These are phyloP conservation scores for Neostapfia colusana DNA, from an alignment of 176 grass and related monocot species.

Conservation along the genomic window DNA sequence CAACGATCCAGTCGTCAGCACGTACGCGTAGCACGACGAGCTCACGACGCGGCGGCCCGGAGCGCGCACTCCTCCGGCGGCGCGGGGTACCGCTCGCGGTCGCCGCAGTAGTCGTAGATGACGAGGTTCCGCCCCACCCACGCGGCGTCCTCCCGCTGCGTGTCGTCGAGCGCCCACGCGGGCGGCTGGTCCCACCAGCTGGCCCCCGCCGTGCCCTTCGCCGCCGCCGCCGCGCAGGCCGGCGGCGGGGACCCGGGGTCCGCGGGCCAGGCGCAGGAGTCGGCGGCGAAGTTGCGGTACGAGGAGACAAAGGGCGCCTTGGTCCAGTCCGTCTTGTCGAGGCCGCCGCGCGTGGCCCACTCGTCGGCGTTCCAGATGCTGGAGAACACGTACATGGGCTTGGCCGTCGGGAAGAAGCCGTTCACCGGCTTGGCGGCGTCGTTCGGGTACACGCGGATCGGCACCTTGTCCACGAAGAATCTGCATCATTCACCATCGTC, in stretches of 20 bases:
- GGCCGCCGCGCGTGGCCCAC: conserved; percentile 86
- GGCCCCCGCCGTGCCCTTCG: not conserved
- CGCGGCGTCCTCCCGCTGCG: conserved; percentile 57
- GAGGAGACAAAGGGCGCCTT: conserved; percentile 81
- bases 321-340: conserved; percentile 95
- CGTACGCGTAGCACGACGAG: not conserved
- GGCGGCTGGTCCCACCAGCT: conserved; percentile 94
- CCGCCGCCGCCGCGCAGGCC: conserved; percentile 48
- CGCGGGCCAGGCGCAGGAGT: conserved; percentile 66
- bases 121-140: conserved; percentile 81
- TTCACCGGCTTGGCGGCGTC: conserved; percentile 51
- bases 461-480: conserved; percentile 91
- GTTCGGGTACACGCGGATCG: conserved; percentile 83
- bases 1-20: not conserved
- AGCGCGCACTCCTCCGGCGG: conserved; percentile 66
- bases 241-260: not conserved
- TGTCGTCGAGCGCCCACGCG: conserved; percentile 65
- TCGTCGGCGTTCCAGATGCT: conserved; percentile 99
- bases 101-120: conserved; percentile 93
- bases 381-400: conserved; percentile 98
- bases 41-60: conserved; percentile 17
- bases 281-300: conserved; percentile 85
- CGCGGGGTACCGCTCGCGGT: conserved; percentile 59
- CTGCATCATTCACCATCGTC: conserved; percentile 31
- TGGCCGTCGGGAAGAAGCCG: conserved; percentile 70